These are phyloP conservation scores for Trichocomaceae sp. DNA, from an alignment of 2,329 filamentous ascomycete species.

Conservation along the genomic window DNA sequence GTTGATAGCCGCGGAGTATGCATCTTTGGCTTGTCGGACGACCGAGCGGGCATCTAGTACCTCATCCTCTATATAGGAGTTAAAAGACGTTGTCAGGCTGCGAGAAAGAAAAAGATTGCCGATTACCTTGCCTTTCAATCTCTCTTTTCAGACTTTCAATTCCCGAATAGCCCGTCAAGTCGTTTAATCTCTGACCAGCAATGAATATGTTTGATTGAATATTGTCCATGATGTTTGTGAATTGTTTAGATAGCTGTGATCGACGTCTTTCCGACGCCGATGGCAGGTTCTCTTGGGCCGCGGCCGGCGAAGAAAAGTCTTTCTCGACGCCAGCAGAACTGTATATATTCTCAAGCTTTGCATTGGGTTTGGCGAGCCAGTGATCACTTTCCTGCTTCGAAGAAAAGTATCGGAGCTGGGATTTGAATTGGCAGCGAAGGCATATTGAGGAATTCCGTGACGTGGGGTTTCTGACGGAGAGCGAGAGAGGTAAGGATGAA, in stretches of 20 bases:
- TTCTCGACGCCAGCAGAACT: background rate
- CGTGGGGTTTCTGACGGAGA: conserved; percentile 17
- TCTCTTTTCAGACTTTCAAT: conserved; percentile 79
- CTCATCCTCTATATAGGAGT: conserved; percentile 40
- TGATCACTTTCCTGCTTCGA: conserved; percentile 21
- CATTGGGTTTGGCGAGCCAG: background rate
- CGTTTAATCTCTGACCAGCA: conserved; percentile 83
- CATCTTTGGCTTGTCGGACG: conserved; percentile 65
- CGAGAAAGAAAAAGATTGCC: conserved; percentile 9
- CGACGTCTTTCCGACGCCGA: conserved; percentile 41
- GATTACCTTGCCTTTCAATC: conserved; percentile 61
- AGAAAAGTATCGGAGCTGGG: conserved; percentile 23
- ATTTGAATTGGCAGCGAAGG: conserved; percentile 38
- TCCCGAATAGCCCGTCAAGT: conserved; percentile 85
- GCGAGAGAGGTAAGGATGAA: conserved; percentile 17
- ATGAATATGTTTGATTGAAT: conserved; percentile 77
- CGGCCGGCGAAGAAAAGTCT: background rate
- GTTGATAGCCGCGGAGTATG: conserved; percentile 76
- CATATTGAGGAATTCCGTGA: conserved; percentile 34
- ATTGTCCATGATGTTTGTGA: conserved; percentile 77
- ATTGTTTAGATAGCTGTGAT: conserved; percentile 53
- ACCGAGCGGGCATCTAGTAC: conserved; percentile 51
- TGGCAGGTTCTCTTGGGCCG: conserved; percentile 19
- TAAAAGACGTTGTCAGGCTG: background rate
- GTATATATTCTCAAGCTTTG: background rate